A percentile compares a stretch with the other conserved stretches of the same genome.
Conservation (phyloP, 2,329 filamentous ascomycete species). For the Periconia macrospinosa region DNA sequence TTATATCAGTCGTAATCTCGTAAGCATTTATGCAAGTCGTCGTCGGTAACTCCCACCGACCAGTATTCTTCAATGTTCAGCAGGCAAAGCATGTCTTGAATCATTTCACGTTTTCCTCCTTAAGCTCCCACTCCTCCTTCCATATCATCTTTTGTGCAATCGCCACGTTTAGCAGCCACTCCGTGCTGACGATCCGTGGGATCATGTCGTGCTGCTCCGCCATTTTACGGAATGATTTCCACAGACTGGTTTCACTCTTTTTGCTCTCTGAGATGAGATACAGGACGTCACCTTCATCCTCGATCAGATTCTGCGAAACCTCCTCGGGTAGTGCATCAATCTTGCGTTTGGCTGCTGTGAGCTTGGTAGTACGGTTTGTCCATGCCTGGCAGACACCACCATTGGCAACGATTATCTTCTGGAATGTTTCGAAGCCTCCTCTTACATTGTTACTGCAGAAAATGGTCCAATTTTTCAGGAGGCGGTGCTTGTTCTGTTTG, state of each 20-base stretch:
- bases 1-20: background rate
- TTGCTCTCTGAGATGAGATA: constrained; percentile 75
- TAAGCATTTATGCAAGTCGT: background rate
- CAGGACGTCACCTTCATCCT: constrained; percentile 58
- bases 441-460: constrained; percentile 82
- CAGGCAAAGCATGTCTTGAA: background rate
- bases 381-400: constrained; percentile 82
- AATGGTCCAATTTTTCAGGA: constrained; percentile 75
- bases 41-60: background rate
- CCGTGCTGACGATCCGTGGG: constrained; percentile 76
- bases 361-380: constrained; percentile 70
- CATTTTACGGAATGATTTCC: constrained; percentile 79
- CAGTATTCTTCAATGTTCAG: background rate
- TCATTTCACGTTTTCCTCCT: constrained; percentile 31
- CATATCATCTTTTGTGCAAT: constrained; percentile 77
- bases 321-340: constrained; percentile 26
- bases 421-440: constrained; percentile 82
- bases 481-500: constrained; percentile 71
- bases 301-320: constrained; percentile 63
- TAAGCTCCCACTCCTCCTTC: constrained; percentile 37
- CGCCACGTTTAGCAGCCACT: constrained; percentile 88
- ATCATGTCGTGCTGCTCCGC: constrained; percentile 76
- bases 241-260: constrained; percentile 71
- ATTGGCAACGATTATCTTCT: constrained; percentile 83
- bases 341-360: constrained; percentile 51